A percentile compares a stretch with the other conserved stretches of the same genome.
These are phyloP conservation scores for Syzygium aqueum DNA, from an alignment of 345 rosid species.

Conservation along the genomic window DNA sequence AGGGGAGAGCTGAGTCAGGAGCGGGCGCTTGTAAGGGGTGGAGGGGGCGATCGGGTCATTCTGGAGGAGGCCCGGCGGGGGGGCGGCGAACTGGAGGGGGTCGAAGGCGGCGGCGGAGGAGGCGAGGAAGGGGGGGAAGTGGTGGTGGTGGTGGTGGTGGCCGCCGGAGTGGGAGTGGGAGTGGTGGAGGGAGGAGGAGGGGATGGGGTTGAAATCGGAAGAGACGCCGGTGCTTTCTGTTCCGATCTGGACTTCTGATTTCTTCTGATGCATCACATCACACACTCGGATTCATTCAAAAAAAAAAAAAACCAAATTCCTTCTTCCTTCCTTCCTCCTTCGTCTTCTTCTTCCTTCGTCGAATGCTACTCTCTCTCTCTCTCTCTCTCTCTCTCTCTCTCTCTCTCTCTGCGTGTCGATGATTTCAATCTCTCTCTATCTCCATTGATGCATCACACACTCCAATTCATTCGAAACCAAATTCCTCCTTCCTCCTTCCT, in stretches of 20 bases:
- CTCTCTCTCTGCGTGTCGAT: background rate
- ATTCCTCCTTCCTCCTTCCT: background rate
- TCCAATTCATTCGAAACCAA: too few species aligned
- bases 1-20: slow-evolving; percentile 22
- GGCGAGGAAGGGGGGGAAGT: background rate
- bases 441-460: too few species aligned
- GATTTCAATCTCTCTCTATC: background rate
- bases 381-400: background rate
- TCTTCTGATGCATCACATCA: slow-evolving; percentile 91
- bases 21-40: slow-evolving; percentile 61
- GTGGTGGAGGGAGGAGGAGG: slow-evolving; percentile 13
- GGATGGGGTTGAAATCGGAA: slow-evolving; percentile 86
- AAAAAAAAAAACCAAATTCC: background rate
- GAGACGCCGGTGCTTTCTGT: slow-evolving; percentile 99
- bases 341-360: background rate
- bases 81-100: background rate
- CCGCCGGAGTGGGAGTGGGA: background rate
- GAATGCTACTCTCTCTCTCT: background rate
- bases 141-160: background rate
- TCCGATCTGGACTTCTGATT: slow-evolving; percentile 98
- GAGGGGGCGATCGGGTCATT: slow-evolving; percentile 47
- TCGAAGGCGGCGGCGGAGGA: background rate
- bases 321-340: background rate
- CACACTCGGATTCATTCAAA: background rate
- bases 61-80: slow-evolving; percentile 5